Conservation (phyloP, 257 asterid genomes). For the Knoxia roxburghii region DNA sequence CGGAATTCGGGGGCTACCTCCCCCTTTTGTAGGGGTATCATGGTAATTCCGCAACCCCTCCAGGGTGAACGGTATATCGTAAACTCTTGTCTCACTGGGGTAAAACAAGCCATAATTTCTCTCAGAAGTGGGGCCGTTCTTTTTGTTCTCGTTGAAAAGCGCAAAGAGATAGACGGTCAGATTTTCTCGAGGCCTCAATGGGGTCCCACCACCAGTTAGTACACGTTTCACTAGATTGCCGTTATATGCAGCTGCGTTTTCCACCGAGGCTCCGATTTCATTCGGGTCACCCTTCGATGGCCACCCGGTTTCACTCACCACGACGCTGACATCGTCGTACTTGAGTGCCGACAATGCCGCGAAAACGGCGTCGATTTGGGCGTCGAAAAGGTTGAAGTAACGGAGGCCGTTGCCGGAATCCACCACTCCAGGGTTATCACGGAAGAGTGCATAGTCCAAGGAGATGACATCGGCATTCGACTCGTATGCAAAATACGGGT, state of each 20-base stretch:
- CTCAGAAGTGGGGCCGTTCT: constrained; percentile 81
- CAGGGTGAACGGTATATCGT: constrained; percentile 57
- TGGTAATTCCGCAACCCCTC: constrained; percentile 43
- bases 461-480: constrained; percentile 76
- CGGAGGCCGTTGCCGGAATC: constrained; percentile 67
- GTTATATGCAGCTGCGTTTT: constrained; percentile 85
- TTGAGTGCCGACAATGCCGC: constrained; percentile 71
- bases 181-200: constrained; percentile 54
- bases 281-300: constrained; percentile 80
- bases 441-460: constrained; percentile 74
- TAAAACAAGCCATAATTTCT: constrained; percentile 84
- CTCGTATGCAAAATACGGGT: constrained; percentile 83
- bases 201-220: constrained; percentile 80
- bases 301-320: constrained; percentile 87
- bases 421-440: constrained; percentile 63
- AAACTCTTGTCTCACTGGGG: constrained; percentile 66
- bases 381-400: constrained; percentile 75
- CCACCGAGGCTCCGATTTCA: constrained; percentile 68
- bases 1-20: constrained; percentile 35
- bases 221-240: constrained; percentile 64
- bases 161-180: constrained; percentile 72
- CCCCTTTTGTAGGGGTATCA: constrained; percentile 29
- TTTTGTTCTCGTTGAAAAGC: constrained; percentile 84
- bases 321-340: constrained; percentile 52
- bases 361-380: constrained; percentile 83